phyloP scores from a whole-genome alignment of 768 basidiomycete genomes.

The Boletus pseudopeckii region DNA sequence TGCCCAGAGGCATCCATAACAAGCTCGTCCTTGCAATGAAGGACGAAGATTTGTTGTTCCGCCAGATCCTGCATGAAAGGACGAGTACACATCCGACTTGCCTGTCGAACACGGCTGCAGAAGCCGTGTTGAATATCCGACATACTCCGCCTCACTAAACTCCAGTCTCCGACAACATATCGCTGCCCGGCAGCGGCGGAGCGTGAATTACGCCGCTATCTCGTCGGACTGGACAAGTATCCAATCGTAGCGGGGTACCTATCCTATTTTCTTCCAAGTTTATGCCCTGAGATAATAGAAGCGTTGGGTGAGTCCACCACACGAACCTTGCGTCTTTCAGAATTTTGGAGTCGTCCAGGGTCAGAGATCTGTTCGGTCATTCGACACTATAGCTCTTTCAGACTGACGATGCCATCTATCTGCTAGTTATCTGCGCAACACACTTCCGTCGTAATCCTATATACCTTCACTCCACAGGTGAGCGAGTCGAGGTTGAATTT shows the following conservation, averaged over 20 bases:
- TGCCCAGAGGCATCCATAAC: too few species aligned
- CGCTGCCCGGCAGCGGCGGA: neutral
- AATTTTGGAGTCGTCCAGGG: neutral
- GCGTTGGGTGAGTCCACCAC: neutral
- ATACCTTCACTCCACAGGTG: conserved; percentile 7
- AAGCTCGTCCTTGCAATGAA: too few species aligned
- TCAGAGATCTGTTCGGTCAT: too few species aligned
- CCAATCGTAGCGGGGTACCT: too few species aligned
- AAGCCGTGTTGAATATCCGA: neutral
- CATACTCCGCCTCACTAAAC: neutral
- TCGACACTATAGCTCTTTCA: neutral
- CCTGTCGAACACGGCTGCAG: neutral
- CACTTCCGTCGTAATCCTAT: conserved; percentile 2
- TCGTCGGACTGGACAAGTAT: too few species aligned
- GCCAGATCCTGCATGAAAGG: too few species aligned
- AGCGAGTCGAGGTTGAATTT: neutral
- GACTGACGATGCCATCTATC: neutral
- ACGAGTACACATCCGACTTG: too few species aligned
- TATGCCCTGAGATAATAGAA: neutral
- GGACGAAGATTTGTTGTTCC: too few species aligned
- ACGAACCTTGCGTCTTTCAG: neutral
- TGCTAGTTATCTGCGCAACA: conserved; percentile 1
- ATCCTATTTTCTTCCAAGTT: neutral
- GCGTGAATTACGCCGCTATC: neutral
- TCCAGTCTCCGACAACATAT: neutral